These are phyloP conservation scores for Helianthus annuus DNA, from an alignment of 129 eudicot genomes.

Conservation along the genomic window HanXRQr2.0-SUNRISE NC_035442.2:4360077-4360576, in stretches of 20 bases:
- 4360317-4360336: constrained; percentile 51
- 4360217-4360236: not conserved
- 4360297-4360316: constrained; percentile 59
- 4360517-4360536: not conserved
- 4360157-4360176: too few species aligned
- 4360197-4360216: not conserved
- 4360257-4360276: not conserved
- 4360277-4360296: constrained; percentile 68
- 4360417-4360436: constrained; percentile 94
- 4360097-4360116: too few species aligned
- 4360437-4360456: constrained; percentile 77
- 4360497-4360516: constrained; percentile 8
- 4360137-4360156: too few species aligned
- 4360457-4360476: constrained; percentile 62
- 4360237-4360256: not conserved
- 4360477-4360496: constrained; percentile 43
- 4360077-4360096: too few species aligned
- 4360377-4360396: constrained; percentile 37
- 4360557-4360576: not conserved
- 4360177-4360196: too few species aligned
- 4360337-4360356: constrained; percentile 54
- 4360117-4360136: too few species aligned
- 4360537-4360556: not conserved
- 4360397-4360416: constrained; percentile 83
- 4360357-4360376: constrained; percentile 56